Evolutionary conservation across 2,329 filamentous ascomycete genomes (phyloP), one percentile per base, ranked within the genome.

Genomic region (Cryphonectria carpinicola): DNA sequence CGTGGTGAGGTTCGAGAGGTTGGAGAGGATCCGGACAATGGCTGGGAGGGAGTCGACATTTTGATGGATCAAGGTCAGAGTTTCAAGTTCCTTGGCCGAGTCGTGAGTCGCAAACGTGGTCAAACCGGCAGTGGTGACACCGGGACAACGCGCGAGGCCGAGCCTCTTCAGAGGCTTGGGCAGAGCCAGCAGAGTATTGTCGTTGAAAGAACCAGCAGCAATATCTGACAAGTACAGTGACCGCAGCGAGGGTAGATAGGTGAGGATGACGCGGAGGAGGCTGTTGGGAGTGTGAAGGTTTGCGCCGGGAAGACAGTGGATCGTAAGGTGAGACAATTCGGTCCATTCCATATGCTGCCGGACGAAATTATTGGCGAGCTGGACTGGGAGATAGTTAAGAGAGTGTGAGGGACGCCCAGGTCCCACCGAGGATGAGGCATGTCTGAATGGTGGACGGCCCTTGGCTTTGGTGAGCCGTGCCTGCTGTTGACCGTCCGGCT

Each of bases 201-300:
- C 87, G 77, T 86, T 84, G 77, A 91, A 90, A 28, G 86, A 82
- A n/a, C 82, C 82, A 7, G 81, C 78, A 0, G 89, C 85, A 2
- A 91, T 80, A 67, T 85, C 84, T 28, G 88, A 89, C 22, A 92
- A 80, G 74, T 90, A 83, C n/a, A 92, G 81, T 71, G 87, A 84
- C 74, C 87, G 82, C 32, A 92, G 83, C 0, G 83, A 82, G 0
- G 88, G 86, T 41, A 91, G 81, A 28, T 80, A 80, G 32, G 81
- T 79, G 39, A 90, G 78, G 0, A 87, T 83, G 63, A 83, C 82
- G 4, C 82, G 81, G 41, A 91, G 81, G 2, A 90, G 81, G 3
- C 81, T 82, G 41, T 68, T 63, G n/a, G 84, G 80, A 0, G 88
- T 85, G 0, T 85, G 83, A 6, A 89, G 78, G 1, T 84, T 85